Base-by-base conservation (phyloP, 768 basidiomycete species). In the Pleurotus platypus region DNA sequence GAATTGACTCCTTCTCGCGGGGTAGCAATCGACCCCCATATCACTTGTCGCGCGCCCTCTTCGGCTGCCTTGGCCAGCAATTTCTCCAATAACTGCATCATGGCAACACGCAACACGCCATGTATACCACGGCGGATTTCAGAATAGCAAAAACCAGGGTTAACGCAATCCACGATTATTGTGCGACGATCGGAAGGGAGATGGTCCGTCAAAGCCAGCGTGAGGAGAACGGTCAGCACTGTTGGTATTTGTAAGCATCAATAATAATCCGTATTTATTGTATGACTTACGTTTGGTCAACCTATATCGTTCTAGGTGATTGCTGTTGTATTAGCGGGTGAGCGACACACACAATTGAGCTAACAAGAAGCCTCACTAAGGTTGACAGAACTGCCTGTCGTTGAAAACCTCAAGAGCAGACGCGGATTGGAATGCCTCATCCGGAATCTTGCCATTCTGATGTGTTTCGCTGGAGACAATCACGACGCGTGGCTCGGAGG, bases 391-490 rank as follows among this genome's bases (percentile, higher is more conserved):
- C 30, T 35, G 30, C 24, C 24, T 26, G 27, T 9, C 13, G 22
- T 35, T 50, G 27, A 50, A 9, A 4, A 13, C 49, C n/a, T 50
- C 49, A 15, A 50, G 27, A n/a, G 35, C 15, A 3, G 49, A 50
- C 16, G 30, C 30, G 6, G 49, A n/a, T 6, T 35, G 30, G n/a
- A 13, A 37, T n/a, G 24, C 49, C 7, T 63, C 54, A 12, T 69
- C 62, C 0, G 64, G 60, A 0, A 76, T 39, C 9, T 58, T 54
- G 0, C 66, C 63, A 61, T 55, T 64, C 51, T 70, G 72, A 57
- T 81, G 80, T 0, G 70, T 57, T 26, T 72, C 79, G 57, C 80
- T 82, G 0, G 74, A 56, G 5, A 80, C 75, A 16, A 81, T 65
- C 16, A 77, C 77, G 1, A 80, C 35, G 12, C 75, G 68, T 1